Percentiles rank a stretch among this genome's conserved stretches.
Conservation (phyloP, 2,329 filamentous ascomycete species). For the Exophiala bonariae region DNA sequence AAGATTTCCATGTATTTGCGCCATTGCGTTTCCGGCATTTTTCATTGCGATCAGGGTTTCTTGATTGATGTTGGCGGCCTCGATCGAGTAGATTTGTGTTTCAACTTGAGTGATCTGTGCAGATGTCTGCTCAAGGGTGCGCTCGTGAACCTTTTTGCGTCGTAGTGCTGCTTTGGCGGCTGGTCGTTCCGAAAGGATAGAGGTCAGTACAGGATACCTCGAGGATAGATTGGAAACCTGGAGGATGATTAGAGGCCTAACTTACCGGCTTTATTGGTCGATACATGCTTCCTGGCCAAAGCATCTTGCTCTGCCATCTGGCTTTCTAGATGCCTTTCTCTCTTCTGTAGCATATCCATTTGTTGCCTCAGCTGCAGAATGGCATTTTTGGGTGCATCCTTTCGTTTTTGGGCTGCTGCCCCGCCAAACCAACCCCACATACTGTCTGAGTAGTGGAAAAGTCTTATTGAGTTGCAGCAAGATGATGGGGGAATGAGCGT, state of each 20-base stretch:
- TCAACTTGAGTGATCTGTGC: slow-evolving; percentile 90
- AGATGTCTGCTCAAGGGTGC: slow-evolving; percentile 85
- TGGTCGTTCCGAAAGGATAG: slow-evolving; percentile 38
- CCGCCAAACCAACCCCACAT: slow-evolving; percentile 94
- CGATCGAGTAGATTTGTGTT: slow-evolving; percentile 93
- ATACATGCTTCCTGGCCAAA: slow-evolving; percentile 84
- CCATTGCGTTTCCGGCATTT: slow-evolving; percentile 86
- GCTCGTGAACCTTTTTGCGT: slow-evolving; percentile 93
- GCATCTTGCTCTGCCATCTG: slow-evolving; percentile 93
- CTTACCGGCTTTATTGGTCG: slow-evolving; percentile 86
- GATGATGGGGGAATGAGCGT: slow-evolving; percentile 9
- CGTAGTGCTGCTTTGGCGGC: slow-evolving; percentile 86
- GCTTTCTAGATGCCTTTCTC: slow-evolving; percentile 84
- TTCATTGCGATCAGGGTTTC: slow-evolving; percentile 95
- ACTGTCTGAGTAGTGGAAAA: slow-evolving; percentile 23
- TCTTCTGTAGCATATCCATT: slow-evolving; percentile 96
- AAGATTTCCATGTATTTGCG: slow-evolving; percentile 84
- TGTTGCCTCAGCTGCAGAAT: slow-evolving; percentile 85
- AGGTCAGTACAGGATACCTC: not conserved
- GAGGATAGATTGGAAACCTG: not conserved
- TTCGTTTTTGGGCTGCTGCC: slow-evolving; percentile 76
- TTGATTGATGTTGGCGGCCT: slow-evolving; percentile 97
- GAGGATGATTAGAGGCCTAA: slow-evolving; percentile 18
- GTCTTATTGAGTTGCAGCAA: slow-evolving; percentile 2
- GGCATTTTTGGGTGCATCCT: slow-evolving; percentile 94